Conservation (phyloP, 176 grass and related monocot genomes). For the Melocanna baccifera region DNA sequence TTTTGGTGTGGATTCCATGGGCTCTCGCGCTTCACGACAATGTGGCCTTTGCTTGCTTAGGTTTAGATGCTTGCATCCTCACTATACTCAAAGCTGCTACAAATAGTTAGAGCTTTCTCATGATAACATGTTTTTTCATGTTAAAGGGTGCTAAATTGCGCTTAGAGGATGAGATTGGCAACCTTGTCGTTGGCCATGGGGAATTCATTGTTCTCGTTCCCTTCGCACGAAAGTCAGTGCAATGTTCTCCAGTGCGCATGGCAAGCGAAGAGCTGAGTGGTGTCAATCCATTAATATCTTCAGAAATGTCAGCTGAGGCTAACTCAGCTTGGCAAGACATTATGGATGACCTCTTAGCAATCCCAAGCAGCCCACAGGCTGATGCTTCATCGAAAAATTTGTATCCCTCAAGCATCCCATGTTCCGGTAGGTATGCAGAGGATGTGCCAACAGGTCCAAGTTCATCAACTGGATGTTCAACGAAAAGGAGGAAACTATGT, state of each 20-base stretch:
- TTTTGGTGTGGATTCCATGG: neutral
- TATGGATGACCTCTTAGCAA: constrained; percentile 70
- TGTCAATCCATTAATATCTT: neutral
- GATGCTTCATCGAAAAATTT: constrained; percentile 38
- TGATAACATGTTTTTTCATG: constrained; percentile 5
- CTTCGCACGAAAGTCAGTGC: constrained; percentile 44
- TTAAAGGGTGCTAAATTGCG: constrained; percentile 69
- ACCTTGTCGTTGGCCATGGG: neutral
- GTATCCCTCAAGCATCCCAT: neutral
- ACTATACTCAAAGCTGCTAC: neutral
- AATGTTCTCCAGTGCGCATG: neutral
- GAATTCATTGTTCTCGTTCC: constrained; percentile 72
- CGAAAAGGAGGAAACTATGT: constrained; percentile 41
- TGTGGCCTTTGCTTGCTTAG: neutral
- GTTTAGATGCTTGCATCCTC: neutral
- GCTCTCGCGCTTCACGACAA: neutral
- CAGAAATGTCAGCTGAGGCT: constrained; percentile 34
- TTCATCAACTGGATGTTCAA: constrained; percentile 17
- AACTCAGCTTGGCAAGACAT: constrained; percentile 77
- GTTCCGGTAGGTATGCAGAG: neutral
- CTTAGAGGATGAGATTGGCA: constrained; percentile 40
- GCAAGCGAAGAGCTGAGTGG: constrained; percentile 25
- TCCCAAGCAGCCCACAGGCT: constrained; percentile 36
- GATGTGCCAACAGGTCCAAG: neutral
- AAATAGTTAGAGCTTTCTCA: neutral